phyloP scores from a whole-genome alignment of 2,329 filamentous ascomycete species.

The Tolypocladium inflatum region DNA sequence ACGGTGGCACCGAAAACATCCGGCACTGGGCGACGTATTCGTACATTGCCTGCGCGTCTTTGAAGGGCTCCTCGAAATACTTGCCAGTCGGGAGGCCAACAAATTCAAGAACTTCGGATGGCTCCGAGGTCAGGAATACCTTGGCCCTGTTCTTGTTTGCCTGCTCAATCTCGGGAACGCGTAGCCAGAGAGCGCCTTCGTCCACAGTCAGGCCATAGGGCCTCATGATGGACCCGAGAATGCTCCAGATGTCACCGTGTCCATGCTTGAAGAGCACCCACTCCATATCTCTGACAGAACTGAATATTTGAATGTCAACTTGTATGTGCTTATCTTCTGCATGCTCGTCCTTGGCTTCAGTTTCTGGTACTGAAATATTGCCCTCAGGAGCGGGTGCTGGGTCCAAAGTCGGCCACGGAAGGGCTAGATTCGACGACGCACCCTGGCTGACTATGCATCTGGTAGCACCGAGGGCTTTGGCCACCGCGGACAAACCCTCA shows the following conservation, averaged over 20 bases:
- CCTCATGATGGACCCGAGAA: slow-evolving; percentile 54
- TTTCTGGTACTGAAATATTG: neutral
- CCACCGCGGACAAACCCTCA: slow-evolving; percentile 21
- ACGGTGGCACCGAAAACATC: slow-evolving; percentile 40
- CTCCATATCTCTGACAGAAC: slow-evolving; percentile 28
- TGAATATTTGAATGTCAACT: slow-evolving; percentile 55
- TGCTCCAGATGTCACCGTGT: slow-evolving; percentile 63
- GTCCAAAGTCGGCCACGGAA: slow-evolving; percentile 39
- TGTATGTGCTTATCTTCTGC: slow-evolving; percentile 41
- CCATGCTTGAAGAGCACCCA: slow-evolving; percentile 62
- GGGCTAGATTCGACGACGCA: slow-evolving; percentile 36
- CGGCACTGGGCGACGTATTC: slow-evolving; percentile 48
- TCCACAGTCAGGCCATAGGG: slow-evolving; percentile 57
- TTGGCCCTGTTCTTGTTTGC: slow-evolving; percentile 45
- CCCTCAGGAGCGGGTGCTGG: neutral
- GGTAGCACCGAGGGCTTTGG: slow-evolving; percentile 33
- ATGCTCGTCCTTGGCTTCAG: neutral
- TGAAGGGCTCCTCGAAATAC: slow-evolving; percentile 48
- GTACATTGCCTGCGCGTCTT: slow-evolving; percentile 45
- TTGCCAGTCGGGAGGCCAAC: slow-evolving; percentile 42
- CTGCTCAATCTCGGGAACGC: slow-evolving; percentile 58
- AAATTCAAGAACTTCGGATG: slow-evolving; percentile 47
- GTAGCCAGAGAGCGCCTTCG: slow-evolving; percentile 52
- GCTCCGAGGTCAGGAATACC: slow-evolving; percentile 51
- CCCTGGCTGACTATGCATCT: slow-evolving; percentile 19